Conservation (phyloP, 2,329 filamentous ascomycete species). For the Sporothrix inflata region DNA sequence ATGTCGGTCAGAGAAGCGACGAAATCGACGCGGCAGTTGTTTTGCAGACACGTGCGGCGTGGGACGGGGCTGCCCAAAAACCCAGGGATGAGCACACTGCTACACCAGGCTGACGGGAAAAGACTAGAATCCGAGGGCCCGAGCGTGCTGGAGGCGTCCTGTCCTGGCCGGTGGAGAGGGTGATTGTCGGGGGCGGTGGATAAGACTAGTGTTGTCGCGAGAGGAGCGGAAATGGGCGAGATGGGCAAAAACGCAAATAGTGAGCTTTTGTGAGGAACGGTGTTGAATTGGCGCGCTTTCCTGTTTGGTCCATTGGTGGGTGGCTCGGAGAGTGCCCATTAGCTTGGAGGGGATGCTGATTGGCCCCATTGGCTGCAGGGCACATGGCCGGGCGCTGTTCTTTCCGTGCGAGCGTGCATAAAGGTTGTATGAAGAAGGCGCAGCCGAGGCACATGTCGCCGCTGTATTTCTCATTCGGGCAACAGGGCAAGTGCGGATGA, state of each 20-base stretch:
- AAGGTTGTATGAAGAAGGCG: not conserved
- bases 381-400: not conserved
- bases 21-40: constrained; percentile 9
- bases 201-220: constrained; percentile 9
- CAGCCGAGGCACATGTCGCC: not conserved
- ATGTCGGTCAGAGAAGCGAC: constrained; percentile 1
- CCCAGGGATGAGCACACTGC: no score
- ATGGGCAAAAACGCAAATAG: not conserved
- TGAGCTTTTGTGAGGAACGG: not conserved
- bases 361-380: not conserved
- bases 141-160: not conserved
- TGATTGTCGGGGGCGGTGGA: constrained; percentile 10
- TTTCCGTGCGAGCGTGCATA: constrained; percentile 5
- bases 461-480: not conserved
- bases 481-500: constrained; percentile 7
- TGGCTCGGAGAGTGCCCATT: not conserved
- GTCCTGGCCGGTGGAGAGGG: not conserved
- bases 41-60: not conserved
- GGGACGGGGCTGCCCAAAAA: not conserved
- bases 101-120: constrained; percentile 13
- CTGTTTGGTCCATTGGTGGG: not conserved
- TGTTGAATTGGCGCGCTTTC: constrained; percentile 5
- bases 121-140: constrained; percentile 29
- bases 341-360: not conserved
- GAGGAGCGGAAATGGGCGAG: not conserved